Evolutionary conservation across 192 early-diverging fungal species (phyloP), one percentile per base, ranked within the genome.

Genomic region (Coemansia sp.): DNA sequence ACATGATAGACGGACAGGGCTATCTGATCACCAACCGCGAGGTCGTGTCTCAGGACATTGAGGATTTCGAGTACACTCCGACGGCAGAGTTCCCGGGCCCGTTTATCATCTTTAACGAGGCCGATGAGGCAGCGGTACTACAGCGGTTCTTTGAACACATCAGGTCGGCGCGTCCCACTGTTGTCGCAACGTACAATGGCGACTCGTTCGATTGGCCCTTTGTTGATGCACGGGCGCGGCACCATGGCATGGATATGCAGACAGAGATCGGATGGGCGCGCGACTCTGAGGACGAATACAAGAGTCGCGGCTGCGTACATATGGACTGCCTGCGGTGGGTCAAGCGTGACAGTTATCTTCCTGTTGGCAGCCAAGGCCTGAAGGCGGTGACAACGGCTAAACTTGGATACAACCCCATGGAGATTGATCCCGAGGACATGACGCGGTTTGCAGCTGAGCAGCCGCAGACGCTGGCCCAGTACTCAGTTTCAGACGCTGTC

Each of bases 181-280:
- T 99, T 14, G 80, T 94, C 78, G 95, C 92, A 2, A 96, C 97
- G 5, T 99, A 99, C 72, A 99, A 99, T 89, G 97, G 97, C 66
- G 97, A 99, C 68, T 93, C 87, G 73, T 99, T 99, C 84, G 97
- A 99, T 87, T 98, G 94, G 94, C 95, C 95, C 0, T 99, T 96
- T 81, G 83, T 99, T 10, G 95, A 98, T 49, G 84, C 90, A 22
- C 73, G 97, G 49, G 90, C 97, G 12, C 77, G 74, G 25, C 75
- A 85, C 31, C 86, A 96, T 78, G 93, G 93, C 16, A 87, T 97
- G 38, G 87, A 92, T 54, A 91, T 99, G 90, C 85, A 89, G 60
- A 75, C 86, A 81, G 94, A 94, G 86, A 94, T 93, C 33, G 96
- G 97, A 0, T 92, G 95, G 76, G 85, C 83, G 50, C 91, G 90